Conservation (phyloP, 2,329 filamentous ascomycete genomes). For the Hypoxylon rubiginosum region DNA sequence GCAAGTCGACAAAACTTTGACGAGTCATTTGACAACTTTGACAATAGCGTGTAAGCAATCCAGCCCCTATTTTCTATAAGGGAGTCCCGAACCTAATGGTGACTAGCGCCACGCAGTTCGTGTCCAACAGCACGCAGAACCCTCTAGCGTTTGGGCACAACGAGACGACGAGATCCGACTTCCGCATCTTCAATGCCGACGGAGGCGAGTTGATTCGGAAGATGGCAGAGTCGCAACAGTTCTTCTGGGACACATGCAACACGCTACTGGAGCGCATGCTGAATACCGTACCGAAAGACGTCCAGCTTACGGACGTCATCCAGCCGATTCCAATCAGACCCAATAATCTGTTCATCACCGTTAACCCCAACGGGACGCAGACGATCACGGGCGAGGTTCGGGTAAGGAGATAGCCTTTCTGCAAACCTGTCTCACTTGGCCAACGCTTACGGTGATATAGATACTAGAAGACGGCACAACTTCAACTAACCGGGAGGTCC, state of each 20-base stretch:
- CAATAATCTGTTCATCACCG: conserved; percentile 49
- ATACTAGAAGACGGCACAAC: conserved; percentile 15
- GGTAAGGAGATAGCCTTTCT: neutral
- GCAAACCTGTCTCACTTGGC: neutral
- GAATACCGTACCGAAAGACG: conserved; percentile 51
- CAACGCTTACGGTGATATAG: neutral
- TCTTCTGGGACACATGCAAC: conserved; percentile 52
- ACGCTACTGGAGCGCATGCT: conserved; percentile 54
- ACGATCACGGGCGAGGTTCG: conserved; percentile 42
- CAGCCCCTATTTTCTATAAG: neutral
- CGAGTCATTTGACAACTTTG: conserved; percentile 12
- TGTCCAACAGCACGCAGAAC: conserved; percentile 56
- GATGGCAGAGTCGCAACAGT: conserved; percentile 55
- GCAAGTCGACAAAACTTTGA: conserved; percentile 9
- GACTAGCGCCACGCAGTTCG: conserved; percentile 56
- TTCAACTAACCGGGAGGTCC: conserved; percentile 3
- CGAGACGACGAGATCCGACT: conserved; percentile 57
- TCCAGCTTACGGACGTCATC: conserved; percentile 50
- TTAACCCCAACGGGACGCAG: conserved; percentile 44
- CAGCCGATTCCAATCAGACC: conserved; percentile 52
- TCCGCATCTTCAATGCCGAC: conserved; percentile 60
- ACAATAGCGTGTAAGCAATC: conserved; percentile 12
- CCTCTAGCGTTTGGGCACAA: conserved; percentile 58
- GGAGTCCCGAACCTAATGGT: neutral
- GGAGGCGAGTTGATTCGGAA: conserved; percentile 59